Base-by-base conservation (phyloP, 768 basidiomycete genomes). In the Termitomyces titanicus region DNA sequence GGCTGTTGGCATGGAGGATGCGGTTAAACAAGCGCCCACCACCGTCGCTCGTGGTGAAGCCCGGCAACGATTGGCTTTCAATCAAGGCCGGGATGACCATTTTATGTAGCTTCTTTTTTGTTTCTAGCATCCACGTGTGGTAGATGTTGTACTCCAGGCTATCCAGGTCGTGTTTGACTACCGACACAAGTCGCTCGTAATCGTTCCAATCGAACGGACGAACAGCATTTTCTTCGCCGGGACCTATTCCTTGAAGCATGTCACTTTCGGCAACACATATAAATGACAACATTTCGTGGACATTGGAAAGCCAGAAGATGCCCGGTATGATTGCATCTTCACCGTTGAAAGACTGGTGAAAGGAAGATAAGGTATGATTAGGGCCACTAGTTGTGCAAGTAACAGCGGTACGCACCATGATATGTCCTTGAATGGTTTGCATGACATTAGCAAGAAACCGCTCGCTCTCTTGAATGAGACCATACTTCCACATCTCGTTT, bases 401-500 rank as follows among this genome's bases (percentile, higher is more conserved):
- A 24, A 37, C 34, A 27, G 25, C 24, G 24, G 13, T 27, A 80
- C 89, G 63, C 58, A 94, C 97, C 94, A 98, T 98, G 61, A 98
- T 94, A 73, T 98, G 94, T 24, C 88, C 80, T 75, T 99, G 97
- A 55, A 99, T 89, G 3, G 88, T 90, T 70, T 98, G 95, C 96
- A 98, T 98, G 53, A 98, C 92, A 68, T 96, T 98, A 34, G 97
- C 97, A 55, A 99, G 77, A 83, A 99, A 98, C 46, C 95, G 81
- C 71, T 98, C 97, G 74, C 94, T 96, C 72, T 99, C 97, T 15
- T 86, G 80, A 61, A 98, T 98, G 61, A 99, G 83, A 47, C 95
- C 94, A 65, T 96, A 94, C 72, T 97, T 98, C 97, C 97, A 98
- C 97, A 99, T 99, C 72, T 98, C 97, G 70, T 99, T 99, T n/a